Evolutionary conservation across 352 stramenopile species (phyloP), one percentile per base, ranked within the genome.

Genomic region (Phytophthora macrochlamydospora): DNA sequence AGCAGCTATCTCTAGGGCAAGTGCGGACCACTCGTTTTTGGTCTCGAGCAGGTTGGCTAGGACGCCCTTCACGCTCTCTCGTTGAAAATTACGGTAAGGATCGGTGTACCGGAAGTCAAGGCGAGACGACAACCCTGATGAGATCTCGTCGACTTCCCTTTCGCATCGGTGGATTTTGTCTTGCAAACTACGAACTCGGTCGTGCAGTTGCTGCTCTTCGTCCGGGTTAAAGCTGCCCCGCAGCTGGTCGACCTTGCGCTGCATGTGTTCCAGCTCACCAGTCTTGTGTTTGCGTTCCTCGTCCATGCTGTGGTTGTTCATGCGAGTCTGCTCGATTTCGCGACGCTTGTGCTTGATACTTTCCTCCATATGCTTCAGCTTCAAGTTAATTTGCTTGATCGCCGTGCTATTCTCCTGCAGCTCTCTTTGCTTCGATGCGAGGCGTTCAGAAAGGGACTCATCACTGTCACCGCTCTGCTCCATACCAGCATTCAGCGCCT

Each of bases 51-150:
- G 80, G 42, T 97, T 96, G 12, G 97, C 97, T n/a, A 99, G 84
- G 14, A 99, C 81, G 38, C 98, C 98, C 75, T 99, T 99, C 9
- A 99, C 97, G 64, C 95, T 98, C 14, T 90, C 82, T 28, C 94
- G 90, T 57, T 99, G 83, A 71, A 99, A 99, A 55, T 97, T 91
- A 48, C 82, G 79, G 61, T 98, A 85, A 9, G 97, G 97, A 61
- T 99, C 96, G 13, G 83, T 91, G 76, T 98, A 99, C 52, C 98
- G 93, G 78, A 99, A 99, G 63, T 95, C 81, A 44, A 99, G 81
- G 29, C 96, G 84, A n/a, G 93, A 97, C n/a, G 93, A 92, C 28
- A 99, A 73, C 28, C 97, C 85, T 11, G 97, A 93, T 9, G 89
- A 94, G 2, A 98, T 80, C 46, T 93, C 95, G 57, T 99, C 96